These are phyloP conservation scores for Pinus tabuliformis DNA, from an alignment of 75 land plant genomes.

Conservation along the genomic window DNA sequence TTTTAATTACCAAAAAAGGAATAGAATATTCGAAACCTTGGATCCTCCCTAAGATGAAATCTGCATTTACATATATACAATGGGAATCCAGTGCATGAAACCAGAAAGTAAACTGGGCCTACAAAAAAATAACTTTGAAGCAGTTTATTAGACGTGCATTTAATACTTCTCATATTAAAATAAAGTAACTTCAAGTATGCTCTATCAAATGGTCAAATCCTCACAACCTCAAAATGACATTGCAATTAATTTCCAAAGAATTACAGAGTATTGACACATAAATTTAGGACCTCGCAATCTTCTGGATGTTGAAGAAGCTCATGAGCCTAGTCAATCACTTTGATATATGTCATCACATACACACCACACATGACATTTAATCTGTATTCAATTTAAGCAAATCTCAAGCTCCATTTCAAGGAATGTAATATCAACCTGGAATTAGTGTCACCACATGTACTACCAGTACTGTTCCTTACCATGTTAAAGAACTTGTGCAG, in stretches of 20 bases:
- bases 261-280: not conserved
- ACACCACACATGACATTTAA: too few relatives aligned
- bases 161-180: not conserved
- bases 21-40: too few relatives aligned
- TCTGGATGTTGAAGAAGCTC: not conserved
- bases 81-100: not conserved
- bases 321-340: not conserved
- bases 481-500: slow-evolving; percentile 72
- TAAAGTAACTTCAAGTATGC: not conserved
- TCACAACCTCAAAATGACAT: not conserved
- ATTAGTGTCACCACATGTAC: not conserved
- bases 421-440: not conserved
- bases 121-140: not conserved
- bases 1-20: too few relatives aligned
- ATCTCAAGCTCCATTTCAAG: too few relatives aligned
- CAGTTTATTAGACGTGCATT: not conserved
- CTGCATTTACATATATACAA: not conserved
- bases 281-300: not conserved
- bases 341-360: not conserved
- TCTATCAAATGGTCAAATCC: not conserved
- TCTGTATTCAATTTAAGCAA: too few relatives aligned
- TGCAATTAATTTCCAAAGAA: not conserved
- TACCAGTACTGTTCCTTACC: slow-evolving; percentile 35
- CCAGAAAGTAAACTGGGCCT: not conserved
- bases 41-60: too few relatives aligned